phyloP scores from a whole-genome alignment of 1,284 basidiomycete species.

The Phenoliferia sp. region DNA sequence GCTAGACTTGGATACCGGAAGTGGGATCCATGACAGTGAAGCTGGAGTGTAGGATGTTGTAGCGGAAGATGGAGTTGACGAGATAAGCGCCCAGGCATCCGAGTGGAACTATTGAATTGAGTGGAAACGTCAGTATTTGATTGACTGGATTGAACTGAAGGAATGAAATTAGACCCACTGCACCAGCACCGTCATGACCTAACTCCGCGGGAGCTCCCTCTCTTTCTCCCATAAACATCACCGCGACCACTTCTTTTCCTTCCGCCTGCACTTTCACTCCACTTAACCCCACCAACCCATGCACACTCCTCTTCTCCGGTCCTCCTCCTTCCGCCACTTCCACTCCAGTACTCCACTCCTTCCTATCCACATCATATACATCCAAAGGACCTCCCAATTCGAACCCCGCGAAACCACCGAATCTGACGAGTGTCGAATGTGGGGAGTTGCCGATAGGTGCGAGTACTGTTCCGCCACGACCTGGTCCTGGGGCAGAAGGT shows the following conservation, averaged over 20 bases:
- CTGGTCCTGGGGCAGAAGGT: constrained; percentile 44
- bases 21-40: constrained; percentile 4
- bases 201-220: constrained; percentile 39
- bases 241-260: constrained; percentile 31
- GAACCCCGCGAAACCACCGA: constrained; percentile 41
- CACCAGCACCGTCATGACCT: constrained; percentile 42
- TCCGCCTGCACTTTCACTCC: not conserved
- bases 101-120: constrained; percentile 11
- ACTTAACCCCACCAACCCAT: constrained; percentile 32
- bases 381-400: constrained; percentile 42
- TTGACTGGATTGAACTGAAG: rapidly evolving
- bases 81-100: constrained; percentile 19
- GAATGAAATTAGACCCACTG: constrained; percentile 2
- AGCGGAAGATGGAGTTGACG: no score
- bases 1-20: not conserved
- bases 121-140: no score
- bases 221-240: constrained; percentile 42
- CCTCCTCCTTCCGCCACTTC: constrained; percentile 10
- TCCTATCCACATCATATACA: constrained; percentile 34
- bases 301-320: constrained; percentile 31
- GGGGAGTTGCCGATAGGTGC: constrained; percentile 17
- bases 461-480: constrained; percentile 45
- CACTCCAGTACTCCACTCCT: constrained; percentile 2
- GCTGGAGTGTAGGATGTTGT: not conserved
- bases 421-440: constrained; percentile 32